Evolutionary conservation across 169 alveolate species (phyloP), one percentile per base, ranked within the genome.

Genomic region (Fabrea salina): DNA sequence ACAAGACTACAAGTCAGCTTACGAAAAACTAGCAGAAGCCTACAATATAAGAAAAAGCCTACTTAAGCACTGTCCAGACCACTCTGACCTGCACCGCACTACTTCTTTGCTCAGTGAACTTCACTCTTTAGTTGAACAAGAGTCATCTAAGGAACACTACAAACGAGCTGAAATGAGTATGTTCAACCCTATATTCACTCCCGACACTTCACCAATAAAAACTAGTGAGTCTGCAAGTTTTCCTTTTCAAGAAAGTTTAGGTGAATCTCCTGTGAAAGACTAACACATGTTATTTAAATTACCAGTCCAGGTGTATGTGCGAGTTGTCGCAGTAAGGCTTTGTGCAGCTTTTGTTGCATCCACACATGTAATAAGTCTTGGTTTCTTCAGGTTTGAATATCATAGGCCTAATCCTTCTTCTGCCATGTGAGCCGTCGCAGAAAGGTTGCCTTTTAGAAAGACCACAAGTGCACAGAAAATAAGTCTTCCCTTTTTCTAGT

Each of bases 251-350:
- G n/a, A n/a, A n/a, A n/a, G n/a, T n/a, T n/a, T n/a, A n/a, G n/a
- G n/a, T n/a, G n/a, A n/a, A n/a, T n/a, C n/a, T n/a, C n/a, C n/a
- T n/a, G n/a, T n/a, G n/a, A n/a, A n/a, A n/a, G n/a, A n/a, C n/a
- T n/a, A n/a, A n/a, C n/a, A n/a, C n/a, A n/a, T n/a, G n/a, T n/a
- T n/a, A n/a, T n/a, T n/a, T n/a, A n/a, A n/a, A 19, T 54, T 19
- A 54, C 67, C 67, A 54, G 25, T 54, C 67, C 7, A 54, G 16
- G 8, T 54, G 8, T 8, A 11, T 54, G 67, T 54, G 67, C 11
- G 67, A 53, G 13, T 82, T 83, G 75, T 89, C 92, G 74, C 92
- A 89, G 70, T 80, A 85, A 4, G 94, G 94, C 2, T 84, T 79
- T 11, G 51, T 40, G 3, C 70, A 75, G n/a, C 91, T 80, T 22